Evolutionary conservation across 106 monocot genomes (phyloP).

Genomic region (Apostasia shenzhenica): DNA sequence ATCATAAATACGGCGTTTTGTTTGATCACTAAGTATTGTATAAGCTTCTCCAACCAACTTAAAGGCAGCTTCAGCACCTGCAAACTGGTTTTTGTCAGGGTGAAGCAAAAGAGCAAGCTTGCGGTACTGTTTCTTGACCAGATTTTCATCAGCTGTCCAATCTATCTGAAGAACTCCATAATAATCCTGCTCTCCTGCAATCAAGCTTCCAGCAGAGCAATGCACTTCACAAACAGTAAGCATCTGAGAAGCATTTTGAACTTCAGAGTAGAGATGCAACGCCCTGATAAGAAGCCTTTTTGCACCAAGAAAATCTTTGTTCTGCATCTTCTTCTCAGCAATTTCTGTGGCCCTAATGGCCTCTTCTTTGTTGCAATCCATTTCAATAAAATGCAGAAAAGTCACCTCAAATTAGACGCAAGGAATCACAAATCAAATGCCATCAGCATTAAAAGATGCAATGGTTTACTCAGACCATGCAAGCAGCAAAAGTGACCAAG

Average conservation of each 20-base stretch:
- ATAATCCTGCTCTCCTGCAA: slow-evolving; percentile 47
- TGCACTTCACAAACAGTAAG: slow-evolving; percentile 79
- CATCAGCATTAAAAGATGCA: not conserved
- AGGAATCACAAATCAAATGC: not conserved
- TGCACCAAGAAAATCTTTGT: slow-evolving; percentile 54
- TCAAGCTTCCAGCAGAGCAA: slow-evolving; percentile 35
- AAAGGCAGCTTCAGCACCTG: slow-evolving; percentile 84
- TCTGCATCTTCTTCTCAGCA: slow-evolving; percentile 57
- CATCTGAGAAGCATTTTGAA: slow-evolving; percentile 67
- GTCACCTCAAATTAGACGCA: not conserved
- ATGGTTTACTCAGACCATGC: not conserved
- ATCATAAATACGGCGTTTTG: slow-evolving; percentile 45
- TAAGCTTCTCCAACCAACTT: slow-evolving; percentile 72
- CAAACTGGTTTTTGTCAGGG: slow-evolving; percentile 82
- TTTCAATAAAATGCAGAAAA: slow-evolving; percentile 10
- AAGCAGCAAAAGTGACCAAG: not conserved
- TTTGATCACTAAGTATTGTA: slow-evolving; percentile 31
- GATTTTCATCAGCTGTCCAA: slow-evolving; percentile 35
- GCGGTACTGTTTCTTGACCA: slow-evolving; percentile 61
- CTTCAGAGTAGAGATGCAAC: slow-evolving; percentile 52
- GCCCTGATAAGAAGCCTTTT: slow-evolving; percentile 52
- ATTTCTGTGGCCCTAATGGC: slow-evolving; percentile 63
- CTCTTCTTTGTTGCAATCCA: slow-evolving; percentile 93
- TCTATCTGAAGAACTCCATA: slow-evolving; percentile 71
- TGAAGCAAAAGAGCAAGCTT: slow-evolving; percentile 72